A percentile compares a stretch with the other conserved stretches of the same genome.
Evolutionary conservation across 2,329 filamentous ascomycete species (phyloP).

Genomic region (Fusarium sp.): DNA sequence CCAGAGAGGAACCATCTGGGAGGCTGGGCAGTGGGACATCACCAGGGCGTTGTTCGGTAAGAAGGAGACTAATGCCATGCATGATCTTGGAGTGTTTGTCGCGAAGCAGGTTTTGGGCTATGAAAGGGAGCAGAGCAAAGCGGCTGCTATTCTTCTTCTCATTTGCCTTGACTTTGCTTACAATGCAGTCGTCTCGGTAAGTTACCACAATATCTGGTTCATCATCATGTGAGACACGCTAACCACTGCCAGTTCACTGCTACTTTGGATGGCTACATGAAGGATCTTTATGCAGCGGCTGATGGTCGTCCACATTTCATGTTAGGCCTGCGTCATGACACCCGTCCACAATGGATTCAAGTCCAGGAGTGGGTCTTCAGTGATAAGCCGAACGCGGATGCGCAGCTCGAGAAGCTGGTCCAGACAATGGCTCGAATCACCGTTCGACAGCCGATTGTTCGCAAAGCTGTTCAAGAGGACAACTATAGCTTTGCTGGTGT

Average conservation of each 20-base stretch:
- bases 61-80: neutral
- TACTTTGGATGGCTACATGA: neutral
- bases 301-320: neutral
- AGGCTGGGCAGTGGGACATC: constrained; percentile 6
- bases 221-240: accelerated
- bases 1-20: constrained; percentile 18
- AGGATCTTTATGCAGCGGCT: neutral
- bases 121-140: neutral
- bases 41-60: neutral
- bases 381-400: neutral
- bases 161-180: constrained; percentile 5
- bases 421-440: neutral
- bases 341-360: neutral
- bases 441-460: neutral
- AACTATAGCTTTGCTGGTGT: neutral
- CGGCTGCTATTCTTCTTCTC: neutral
- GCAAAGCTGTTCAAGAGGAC: neutral
- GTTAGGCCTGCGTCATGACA: no score
- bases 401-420: neutral
- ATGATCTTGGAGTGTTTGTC: neutral
- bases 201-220: neutral
- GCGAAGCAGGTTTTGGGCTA: neutral
- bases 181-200: constrained; percentile 1
- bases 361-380: neutral
- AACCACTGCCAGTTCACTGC: neutral